Evolutionary conservation across 768 basidiomycete species (phyloP).

Genomic region (Pisolithus tinctorius): DNA sequence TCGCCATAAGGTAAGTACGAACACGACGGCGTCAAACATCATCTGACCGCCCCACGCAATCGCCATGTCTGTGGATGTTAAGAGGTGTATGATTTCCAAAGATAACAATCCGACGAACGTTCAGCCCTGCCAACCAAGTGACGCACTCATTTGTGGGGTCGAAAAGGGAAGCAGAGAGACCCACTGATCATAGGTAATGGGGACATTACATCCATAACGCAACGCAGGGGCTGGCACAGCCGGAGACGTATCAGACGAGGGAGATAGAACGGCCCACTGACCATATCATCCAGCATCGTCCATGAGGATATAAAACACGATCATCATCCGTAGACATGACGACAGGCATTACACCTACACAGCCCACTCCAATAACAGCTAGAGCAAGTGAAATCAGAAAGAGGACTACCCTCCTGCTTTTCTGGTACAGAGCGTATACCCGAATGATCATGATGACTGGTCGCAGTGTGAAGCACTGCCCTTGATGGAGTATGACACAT

Average conservation of each 20-base stretch:
- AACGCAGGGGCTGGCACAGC: not conserved
- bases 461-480: not conserved
- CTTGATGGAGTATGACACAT: not conserved
- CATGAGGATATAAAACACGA: too few relatives aligned
- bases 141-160: too few relatives aligned
- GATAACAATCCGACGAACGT: slow-evolving; percentile 5
- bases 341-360: slow-evolving; percentile 3
- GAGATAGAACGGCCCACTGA: slow-evolving; percentile 8
- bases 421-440: slow-evolving; percentile 14
- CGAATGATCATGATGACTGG: slow-evolving; percentile 15
- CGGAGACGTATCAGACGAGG: not conserved
- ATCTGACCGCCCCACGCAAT: slow-evolving; percentile 5
- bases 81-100: not conserved
- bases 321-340: not conserved
- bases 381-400: not conserved
- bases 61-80: not conserved
- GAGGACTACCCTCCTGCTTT: slow-evolving; percentile 4
- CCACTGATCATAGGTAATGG: slow-evolving; percentile 2
- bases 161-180: not conserved
- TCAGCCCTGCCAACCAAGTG: not conserved
- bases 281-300: too few relatives aligned
- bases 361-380: not conserved
- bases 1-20: slow-evolving; percentile 9
- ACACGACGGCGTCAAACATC: slow-evolving; percentile 13
- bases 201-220: not conserved